Percentiles rank a stretch among this genome's conserved stretches.
Conservation (phyloP, 179 eudicot genomes). For the Beta macrorhiza region DNA sequence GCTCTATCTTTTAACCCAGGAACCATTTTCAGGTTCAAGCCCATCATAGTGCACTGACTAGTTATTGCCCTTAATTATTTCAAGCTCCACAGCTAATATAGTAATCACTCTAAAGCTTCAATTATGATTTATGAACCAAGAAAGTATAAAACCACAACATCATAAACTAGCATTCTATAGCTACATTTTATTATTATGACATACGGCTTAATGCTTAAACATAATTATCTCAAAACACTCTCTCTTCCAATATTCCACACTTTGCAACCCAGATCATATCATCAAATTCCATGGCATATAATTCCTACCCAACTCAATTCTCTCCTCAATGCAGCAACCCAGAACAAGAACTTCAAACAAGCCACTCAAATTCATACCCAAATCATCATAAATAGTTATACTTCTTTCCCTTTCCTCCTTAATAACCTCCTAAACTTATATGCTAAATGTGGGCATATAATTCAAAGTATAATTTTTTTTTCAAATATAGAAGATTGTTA, state of each 20-base stretch:
- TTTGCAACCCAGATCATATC: conserved; percentile 21
- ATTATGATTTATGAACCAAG: background rate
- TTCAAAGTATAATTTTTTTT: conserved; percentile 33
- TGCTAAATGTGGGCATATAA: conserved; percentile 38
- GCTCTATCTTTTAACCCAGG: no score
- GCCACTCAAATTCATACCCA: conserved; percentile 49
- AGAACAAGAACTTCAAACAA: conserved; percentile 35
- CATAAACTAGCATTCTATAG: background rate
- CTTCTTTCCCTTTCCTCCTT: conserved; percentile 39
- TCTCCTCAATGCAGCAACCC: conserved; percentile 35
- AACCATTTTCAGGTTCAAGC: no score
- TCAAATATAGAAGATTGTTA: conserved; percentile 27
- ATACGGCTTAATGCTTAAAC: background rate
- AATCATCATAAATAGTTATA: conserved; percentile 32
- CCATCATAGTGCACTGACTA: no score
- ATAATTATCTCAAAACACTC: conserved; percentile 2
- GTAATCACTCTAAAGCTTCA: no score
- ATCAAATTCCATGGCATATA: conserved; percentile 19
- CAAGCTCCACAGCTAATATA: no score
- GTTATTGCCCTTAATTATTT: no score
- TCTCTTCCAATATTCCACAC: background rate
- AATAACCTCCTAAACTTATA: conserved; percentile 44
- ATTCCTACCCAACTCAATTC: conserved; percentile 41
- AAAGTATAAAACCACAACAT: background rate
- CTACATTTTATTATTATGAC: background rate